A percentile compares a stretch with the other conserved stretches of the same genome.
Evolutionary conservation across 306 rosid genomes (phyloP).

Genomic region (Pterocarpus santalinus): DNA sequence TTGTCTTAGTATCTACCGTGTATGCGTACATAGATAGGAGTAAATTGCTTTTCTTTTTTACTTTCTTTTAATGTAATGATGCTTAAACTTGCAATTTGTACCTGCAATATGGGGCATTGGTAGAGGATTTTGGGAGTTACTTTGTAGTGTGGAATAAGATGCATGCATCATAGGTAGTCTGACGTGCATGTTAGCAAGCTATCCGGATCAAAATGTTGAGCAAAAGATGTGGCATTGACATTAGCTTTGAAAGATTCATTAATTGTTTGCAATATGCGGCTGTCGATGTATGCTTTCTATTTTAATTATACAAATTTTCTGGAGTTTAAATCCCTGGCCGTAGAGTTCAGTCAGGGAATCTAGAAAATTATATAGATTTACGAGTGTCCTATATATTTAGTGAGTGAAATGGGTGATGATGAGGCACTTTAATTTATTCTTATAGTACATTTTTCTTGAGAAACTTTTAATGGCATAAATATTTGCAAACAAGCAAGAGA

Average conservation of each 20-base stretch:
- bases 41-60: background rate
- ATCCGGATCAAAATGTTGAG: slow-evolving; percentile 63
- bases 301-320: slow-evolving; percentile 61
- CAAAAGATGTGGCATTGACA: slow-evolving; percentile 62
- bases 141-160: slow-evolving; percentile 48
- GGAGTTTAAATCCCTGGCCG: slow-evolving; percentile 81
- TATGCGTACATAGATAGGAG: background rate
- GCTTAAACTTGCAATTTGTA: slow-evolving; percentile 47
- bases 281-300: slow-evolving; percentile 62
- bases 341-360: slow-evolving; percentile 79
- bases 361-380: slow-evolving; percentile 76
- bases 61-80: slow-evolving; percentile 33
- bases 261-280: slow-evolving; percentile 67
- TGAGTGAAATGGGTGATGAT: slow-evolving; percentile 31
- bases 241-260: slow-evolving; percentile 73
- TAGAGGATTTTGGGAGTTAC: slow-evolving; percentile 16
- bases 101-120: slow-evolving; percentile 44
- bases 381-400: slow-evolving; percentile 49
- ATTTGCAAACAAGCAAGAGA: background rate
- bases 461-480: background rate
- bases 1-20: background rate
- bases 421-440: slow-evolving; percentile 48
- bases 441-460: background rate
- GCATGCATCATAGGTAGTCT: slow-evolving; percentile 59
- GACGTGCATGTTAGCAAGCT: slow-evolving; percentile 64